phyloP scores from a whole-genome alignment of 2,329 filamentous ascomycete species.

The Sporothrix pallida region DNA sequence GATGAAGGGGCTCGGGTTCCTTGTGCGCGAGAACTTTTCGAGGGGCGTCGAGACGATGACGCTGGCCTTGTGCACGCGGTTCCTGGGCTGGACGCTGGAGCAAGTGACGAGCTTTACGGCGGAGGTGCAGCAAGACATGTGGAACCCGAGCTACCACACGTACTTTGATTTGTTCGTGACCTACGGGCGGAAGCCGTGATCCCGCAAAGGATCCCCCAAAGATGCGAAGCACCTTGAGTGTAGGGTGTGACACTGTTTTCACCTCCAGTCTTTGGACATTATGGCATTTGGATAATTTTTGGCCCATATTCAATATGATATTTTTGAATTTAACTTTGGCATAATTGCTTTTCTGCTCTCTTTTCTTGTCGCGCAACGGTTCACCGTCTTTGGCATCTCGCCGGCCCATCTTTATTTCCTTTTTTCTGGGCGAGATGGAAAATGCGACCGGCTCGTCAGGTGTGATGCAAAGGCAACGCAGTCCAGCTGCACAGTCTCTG shows the following conservation, averaged over 20 bases:
- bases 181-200: constrained; percentile 42
- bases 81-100: constrained; percentile 46
- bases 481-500: background rate
- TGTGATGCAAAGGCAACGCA: no score
- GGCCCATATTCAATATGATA: background rate
- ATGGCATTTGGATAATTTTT: background rate
- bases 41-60: constrained; percentile 46
- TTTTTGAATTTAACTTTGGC: background rate
- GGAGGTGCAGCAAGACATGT: constrained; percentile 41
- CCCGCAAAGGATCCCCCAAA: background rate
- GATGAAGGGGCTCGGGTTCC: constrained; percentile 47
- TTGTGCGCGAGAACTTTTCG: constrained; percentile 44
- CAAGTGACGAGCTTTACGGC: constrained; percentile 42
- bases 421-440: background rate
- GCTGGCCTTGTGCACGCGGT: constrained; percentile 48
- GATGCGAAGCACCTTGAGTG: background rate
- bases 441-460: background rate
- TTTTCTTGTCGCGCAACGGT: no score
- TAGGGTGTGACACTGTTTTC: background rate
- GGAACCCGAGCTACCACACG: constrained; percentile 42
- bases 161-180: constrained; percentile 43
- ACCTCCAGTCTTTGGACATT: background rate
- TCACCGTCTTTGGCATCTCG: background rate
- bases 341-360: background rate
- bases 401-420: background rate